phyloP scores from a whole-genome alignment of 371 early-diverging fungal species.

The Coemansia linderi region DNA sequence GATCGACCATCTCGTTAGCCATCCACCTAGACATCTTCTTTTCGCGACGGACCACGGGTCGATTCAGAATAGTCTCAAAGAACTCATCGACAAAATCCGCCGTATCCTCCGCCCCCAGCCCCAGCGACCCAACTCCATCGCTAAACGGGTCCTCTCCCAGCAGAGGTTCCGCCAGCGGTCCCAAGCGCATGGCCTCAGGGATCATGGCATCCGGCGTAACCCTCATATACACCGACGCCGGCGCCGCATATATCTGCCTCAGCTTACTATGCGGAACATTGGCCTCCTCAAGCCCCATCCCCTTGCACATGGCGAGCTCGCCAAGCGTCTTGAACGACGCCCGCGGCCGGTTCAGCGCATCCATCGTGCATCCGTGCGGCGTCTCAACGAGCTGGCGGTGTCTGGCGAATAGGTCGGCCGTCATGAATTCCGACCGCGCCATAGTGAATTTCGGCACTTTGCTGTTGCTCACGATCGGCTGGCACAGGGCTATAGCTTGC shows the following conservation, averaged over 20 bases:
- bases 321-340: conserved; percentile 38
- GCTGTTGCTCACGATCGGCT: neutral
- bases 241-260: conserved; percentile 44
- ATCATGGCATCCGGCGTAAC: conserved; percentile 36
- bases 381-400: conserved; percentile 34
- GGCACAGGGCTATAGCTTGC: neutral
- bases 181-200: conserved; percentile 51
- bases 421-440: conserved; percentile 38
- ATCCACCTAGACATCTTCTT: conserved; percentile 11
- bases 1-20: conserved; percentile 14
- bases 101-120: conserved; percentile 17
- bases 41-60: conserved; percentile 7
- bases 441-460: conserved; percentile 46
- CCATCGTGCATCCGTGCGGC: neutral
- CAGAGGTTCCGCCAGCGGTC: conserved; percentile 45
- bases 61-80: conserved; percentile 41
- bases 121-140: conserved; percentile 20
- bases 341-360: neutral
- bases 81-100: conserved; percentile 49
- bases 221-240: conserved; percentile 43
- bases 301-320: conserved; percentile 28
- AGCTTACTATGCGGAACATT: conserved; percentile 27
- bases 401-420: conserved; percentile 39
- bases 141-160: conserved; percentile 30
- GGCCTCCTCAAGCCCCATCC: conserved; percentile 24